Evolutionary conservation across 2,329 filamentous ascomycete genomes (phyloP).

Genomic region (Hypoxylon sp.): DNA sequence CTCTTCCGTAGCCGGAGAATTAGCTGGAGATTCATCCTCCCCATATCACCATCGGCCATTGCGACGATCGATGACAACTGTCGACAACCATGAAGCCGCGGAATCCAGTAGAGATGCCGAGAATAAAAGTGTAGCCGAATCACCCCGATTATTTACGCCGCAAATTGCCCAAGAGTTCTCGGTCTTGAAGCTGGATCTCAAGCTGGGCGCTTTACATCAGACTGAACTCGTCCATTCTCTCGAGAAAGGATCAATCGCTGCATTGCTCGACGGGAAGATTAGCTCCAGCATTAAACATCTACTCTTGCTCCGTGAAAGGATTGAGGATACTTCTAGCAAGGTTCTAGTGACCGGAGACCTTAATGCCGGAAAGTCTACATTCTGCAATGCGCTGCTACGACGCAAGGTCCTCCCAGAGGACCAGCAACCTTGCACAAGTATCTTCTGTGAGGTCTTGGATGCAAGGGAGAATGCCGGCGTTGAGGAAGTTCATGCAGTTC

Average conservation of each 20-base stretch:
- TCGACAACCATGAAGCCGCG: constrained; percentile 71
- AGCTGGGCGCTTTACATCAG: constrained; percentile 88
- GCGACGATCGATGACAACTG: constrained; percentile 80
- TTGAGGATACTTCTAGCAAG: constrained; percentile 97
- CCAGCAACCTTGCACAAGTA: constrained; percentile 97
- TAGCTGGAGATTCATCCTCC: constrained; percentile 64
- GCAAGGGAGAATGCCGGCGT: constrained; percentile 89
- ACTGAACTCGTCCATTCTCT: constrained; percentile 93
- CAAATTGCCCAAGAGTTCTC: constrained; percentile 98
- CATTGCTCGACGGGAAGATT: constrained; percentile 93
- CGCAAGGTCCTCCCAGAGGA: constrained; percentile 96
- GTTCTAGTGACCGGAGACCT: constrained; percentile 95
- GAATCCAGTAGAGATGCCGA: constrained; percentile 84
- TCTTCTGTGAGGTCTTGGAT: constrained; percentile 97
- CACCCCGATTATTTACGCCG: constrained; percentile 86
- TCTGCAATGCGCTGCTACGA: constrained; percentile 95
- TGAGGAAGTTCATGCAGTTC: constrained; percentile 96
- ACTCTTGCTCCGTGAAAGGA: constrained; percentile 87
- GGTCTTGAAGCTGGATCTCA: constrained; percentile 92
- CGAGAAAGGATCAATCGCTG: constrained; percentile 91
- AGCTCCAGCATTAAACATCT: constrained; percentile 94
- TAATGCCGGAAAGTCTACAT: constrained; percentile 98
- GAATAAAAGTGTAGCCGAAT: constrained; percentile 71
- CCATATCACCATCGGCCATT: constrained; percentile 65
- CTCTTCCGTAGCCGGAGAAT: constrained; percentile 70